Percentiles rank a stretch among this genome's conserved stretches.
Conservation (phyloP, 2,329 filamentous ascomycete genomes). For the Allantophomopsis cytisporea region DNA sequence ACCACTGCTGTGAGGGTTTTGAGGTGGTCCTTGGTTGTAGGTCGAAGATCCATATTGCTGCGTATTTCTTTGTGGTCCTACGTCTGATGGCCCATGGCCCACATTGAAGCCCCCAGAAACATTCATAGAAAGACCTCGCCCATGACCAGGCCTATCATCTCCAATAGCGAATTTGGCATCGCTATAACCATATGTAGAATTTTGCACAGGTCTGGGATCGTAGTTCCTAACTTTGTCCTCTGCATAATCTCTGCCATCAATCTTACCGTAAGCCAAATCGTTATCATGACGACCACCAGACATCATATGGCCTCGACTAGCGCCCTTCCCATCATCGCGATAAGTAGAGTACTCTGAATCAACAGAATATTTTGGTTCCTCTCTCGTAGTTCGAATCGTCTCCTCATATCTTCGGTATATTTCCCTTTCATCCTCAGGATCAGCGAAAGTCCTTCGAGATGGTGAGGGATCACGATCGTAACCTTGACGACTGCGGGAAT, state of each 20-base stretch:
- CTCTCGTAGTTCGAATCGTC: too few species aligned
- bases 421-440: not conserved
- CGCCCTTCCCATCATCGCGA: not conserved
- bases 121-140: constrained; percentile 13
- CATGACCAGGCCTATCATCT: constrained; percentile 5
- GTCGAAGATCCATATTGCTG: constrained; percentile 1
- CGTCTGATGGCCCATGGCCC: constrained; percentile 6
- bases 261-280: not conserved
- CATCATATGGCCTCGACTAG: not conserved
- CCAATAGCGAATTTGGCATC: constrained; percentile 4
- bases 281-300: not conserved
- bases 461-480: constrained; percentile 5
- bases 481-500: not conserved
- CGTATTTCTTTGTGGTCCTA: not conserved
- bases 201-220: not conserved
- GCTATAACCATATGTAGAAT: not conserved
- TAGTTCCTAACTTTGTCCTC: constrained; percentile 3
- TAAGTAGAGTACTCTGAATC: too few species aligned
- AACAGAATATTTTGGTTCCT: too few species aligned
- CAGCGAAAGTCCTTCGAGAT: not conserved
- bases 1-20: constrained; percentile 24
- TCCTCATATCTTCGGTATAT: too few species aligned
- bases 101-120: constrained; percentile 11
- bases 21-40: constrained; percentile 16
- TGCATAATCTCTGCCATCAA: constrained; percentile 1